Percentiles rank a stretch among this genome's conserved stretches.
phyloP scores from a whole-genome alignment of 805 yeast genomes.

The Hyphopichia homilentoma region DNA sequence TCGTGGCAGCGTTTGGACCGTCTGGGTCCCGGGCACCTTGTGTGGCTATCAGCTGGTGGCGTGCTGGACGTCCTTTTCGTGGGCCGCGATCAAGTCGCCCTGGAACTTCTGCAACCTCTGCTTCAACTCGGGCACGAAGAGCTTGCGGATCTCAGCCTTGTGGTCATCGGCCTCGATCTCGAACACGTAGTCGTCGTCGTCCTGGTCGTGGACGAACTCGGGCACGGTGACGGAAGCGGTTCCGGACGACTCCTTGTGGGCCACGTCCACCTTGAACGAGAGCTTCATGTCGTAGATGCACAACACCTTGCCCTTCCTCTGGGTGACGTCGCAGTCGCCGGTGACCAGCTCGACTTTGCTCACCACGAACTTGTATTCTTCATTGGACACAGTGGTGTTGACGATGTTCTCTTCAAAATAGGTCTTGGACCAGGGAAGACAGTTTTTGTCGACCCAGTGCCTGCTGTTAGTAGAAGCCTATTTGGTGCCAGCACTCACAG shows the following conservation, averaged over 20 bases:
- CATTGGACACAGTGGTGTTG: slow-evolving; percentile 23
- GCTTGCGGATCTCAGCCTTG: slow-evolving; percentile 41
- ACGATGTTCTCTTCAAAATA: slow-evolving; percentile 43
- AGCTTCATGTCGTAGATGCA: slow-evolving; percentile 69
- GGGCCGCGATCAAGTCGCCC: slow-evolving; percentile 55
- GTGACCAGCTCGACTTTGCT: slow-evolving; percentile 38
- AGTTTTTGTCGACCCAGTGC: slow-evolving; percentile 74
- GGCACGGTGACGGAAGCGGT: slow-evolving; percentile 49
- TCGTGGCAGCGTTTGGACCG: too few species aligned
- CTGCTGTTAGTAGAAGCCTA: too few species aligned
- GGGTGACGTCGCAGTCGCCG: slow-evolving; percentile 83
- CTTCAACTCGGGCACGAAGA: slow-evolving; percentile 51
- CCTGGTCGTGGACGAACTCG: slow-evolving; percentile 77
- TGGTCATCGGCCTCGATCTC: slow-evolving; percentile 37
- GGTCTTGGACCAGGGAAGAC: slow-evolving; percentile 58
- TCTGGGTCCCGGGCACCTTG: too few species aligned
- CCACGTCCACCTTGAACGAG: slow-evolving; percentile 42
- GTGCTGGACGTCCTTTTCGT: slow-evolving; percentile 63
- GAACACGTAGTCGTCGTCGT: slow-evolving; percentile 59
- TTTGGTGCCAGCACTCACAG: too few species aligned
- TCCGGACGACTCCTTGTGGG: slow-evolving; percentile 27
- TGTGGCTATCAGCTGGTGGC: slow-evolving; percentile 23
- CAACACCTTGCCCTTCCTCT: slow-evolving; percentile 76
- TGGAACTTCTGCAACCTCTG: slow-evolving; percentile 56
- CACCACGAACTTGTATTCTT: slow-evolving; percentile 23